These are phyloP conservation scores for Collybia nuda DNA, from an alignment of 768 basidiomycete species.

Conservation along the genomic window DNA sequence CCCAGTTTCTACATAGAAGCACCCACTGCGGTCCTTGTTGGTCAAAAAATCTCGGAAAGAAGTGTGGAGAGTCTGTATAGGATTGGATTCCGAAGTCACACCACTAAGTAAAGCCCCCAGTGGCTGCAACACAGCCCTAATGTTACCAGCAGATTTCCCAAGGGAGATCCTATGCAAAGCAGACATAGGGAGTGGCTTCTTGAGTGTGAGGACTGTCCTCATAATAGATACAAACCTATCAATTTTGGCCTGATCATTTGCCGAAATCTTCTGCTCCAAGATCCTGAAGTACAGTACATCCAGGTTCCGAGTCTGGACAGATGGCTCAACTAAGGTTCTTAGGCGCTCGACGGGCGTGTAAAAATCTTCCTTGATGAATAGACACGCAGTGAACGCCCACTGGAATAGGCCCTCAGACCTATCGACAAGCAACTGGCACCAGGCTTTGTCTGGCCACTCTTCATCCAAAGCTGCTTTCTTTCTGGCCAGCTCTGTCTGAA, in stretches of 20 bases:
- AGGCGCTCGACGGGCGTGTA: neutral
- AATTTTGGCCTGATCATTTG: neutral
- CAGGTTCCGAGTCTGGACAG: neutral
- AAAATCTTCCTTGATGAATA: neutral
- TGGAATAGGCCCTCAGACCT: neutral
- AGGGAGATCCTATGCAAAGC: no score
- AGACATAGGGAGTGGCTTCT: neutral
- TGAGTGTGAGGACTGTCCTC: neutral
- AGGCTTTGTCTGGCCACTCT: neutral
- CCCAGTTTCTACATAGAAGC: neutral
- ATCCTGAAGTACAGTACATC: neutral
- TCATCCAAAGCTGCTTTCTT: neutral
- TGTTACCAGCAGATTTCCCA: neutral
- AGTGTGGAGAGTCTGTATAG: neutral
- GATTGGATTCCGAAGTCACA: neutral
- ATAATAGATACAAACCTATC: neutral
- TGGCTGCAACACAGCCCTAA: neutral
- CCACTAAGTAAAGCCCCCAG: neutral
- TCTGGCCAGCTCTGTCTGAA: neutral
- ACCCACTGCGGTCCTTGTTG: neutral
- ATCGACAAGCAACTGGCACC: neutral
- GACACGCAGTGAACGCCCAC: neutral
- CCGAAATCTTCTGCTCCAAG: neutral
- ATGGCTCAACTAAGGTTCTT: neutral
- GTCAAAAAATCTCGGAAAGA: neutral